Evolutionary conservation across 108 stramenopile genomes (phyloP), one percentile per base, ranked within the genome.

Genomic region (Ochromonas danica): DNA sequence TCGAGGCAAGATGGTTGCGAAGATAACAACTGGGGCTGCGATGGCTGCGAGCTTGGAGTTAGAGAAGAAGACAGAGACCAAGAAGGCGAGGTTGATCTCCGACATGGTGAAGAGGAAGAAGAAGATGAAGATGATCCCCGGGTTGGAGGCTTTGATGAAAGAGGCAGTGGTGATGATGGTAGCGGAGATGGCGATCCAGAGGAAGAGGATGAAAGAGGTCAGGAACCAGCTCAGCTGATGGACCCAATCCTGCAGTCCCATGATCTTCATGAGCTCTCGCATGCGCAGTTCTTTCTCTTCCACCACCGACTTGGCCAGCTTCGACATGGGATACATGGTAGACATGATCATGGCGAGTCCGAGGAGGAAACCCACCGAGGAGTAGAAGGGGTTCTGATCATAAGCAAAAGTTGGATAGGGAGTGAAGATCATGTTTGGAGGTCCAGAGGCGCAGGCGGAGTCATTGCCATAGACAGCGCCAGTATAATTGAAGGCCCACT

Each of bases 321-420:
- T 82, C 25, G 84, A 85, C 78, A 86, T 82, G 42, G 89, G 88
- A 61, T 87, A 90, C 83, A 90, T 67, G 38, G 86, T 88, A 39
- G 81, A 81, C 89, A 90, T 87, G 1, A 80, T 74, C 80, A 88
- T 86, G 1, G 84, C 82, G 31, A 90, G 72, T 31, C 89, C 89
- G 30, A 90, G 81, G 22, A 90, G 65, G 38, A 83, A 90, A 2
- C 88, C 88, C 31, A 87, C 89, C 22, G 86, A 81, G n/a, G 70
- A 41, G 78, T 86, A 90, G 79, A 90, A 90, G 38, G 78, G 40
- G 71, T 90, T 90, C 80, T 90, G 89, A 40, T 82, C 51, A 65
- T 86, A 90, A 22, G 81, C 84, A 28, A 87, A 72, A 1, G 89
- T 89, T 0, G 89, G 89, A 78, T 87, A 85, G 40, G 89, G 88